Conservation (phyloP, 2,329 filamentous ascomycete species). For the Colletotrichum sp. region DNA sequence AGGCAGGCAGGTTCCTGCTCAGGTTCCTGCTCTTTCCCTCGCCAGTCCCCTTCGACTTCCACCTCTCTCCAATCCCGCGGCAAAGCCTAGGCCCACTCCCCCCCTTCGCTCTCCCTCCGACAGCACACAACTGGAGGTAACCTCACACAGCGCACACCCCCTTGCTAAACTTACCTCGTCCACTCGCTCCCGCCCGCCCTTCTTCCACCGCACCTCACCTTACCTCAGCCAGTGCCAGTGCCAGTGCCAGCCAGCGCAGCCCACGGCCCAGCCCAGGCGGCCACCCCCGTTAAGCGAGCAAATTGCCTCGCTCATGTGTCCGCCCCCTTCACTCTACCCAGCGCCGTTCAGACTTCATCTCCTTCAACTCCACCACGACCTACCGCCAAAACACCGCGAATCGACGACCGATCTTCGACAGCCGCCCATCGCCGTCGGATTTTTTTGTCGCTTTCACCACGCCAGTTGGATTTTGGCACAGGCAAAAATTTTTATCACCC, state of each 20-base stretch:
- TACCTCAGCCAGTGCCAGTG: conserved; percentile 9
- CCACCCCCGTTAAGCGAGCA: conserved; percentile 22
- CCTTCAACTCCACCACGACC: conserved; percentile 22
- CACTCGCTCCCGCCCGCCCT: background rate
- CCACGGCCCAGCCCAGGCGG: conserved; percentile 13
- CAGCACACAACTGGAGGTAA: background rate
- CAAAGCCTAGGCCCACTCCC: conserved; percentile 15
- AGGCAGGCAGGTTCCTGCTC: background rate
- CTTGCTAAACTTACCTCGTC: background rate
- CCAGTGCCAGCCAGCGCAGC: conserved; percentile 12
- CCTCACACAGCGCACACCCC: background rate
- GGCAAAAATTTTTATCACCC: background rate
- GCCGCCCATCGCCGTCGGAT: conserved; percentile 7
- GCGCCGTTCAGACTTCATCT: conserved; percentile 23
- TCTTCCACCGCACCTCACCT: background rate
- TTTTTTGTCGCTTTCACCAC: conserved; percentile 11
- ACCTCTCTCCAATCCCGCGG: conserved; percentile 3
- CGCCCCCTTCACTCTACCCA: conserved; percentile 24
- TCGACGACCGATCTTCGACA: conserved; percentile 16
- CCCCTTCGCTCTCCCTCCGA: background rate
- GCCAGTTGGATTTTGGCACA: conserved; percentile 4
- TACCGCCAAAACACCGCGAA: conserved; percentile 17
- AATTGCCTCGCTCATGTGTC: conserved; percentile 22
- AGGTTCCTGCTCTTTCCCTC: background rate
- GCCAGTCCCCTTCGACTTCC: background rate